These are phyloP conservation scores for Melampsora abietis-canadensis DNA, from an alignment of 1,284 basidiomycete genomes.

Conservation along the genomic window DNA sequence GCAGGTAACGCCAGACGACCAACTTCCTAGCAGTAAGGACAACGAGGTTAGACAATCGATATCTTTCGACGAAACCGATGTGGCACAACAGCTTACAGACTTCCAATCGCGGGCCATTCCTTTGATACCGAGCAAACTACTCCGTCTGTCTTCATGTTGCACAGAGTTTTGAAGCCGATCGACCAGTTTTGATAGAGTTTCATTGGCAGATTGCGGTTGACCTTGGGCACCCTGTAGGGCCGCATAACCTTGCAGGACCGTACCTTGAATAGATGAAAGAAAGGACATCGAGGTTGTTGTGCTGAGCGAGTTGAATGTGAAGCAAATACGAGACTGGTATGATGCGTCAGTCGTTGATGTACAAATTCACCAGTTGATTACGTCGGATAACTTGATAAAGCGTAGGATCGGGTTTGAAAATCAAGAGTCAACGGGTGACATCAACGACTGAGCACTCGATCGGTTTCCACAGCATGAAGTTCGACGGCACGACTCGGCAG, in stretches of 20 bases:
- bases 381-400: too few relatives aligned
- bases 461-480: too few relatives aligned
- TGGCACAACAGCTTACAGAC: slow-evolving; percentile 54
- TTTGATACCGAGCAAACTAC: slow-evolving; percentile 85
- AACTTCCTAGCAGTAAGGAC: slow-evolving; percentile 61
- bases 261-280: slow-evolving; percentile 41
- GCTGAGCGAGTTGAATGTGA: too few relatives aligned
- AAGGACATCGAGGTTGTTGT: slow-evolving; percentile 25
- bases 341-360: too few relatives aligned
- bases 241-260: slow-evolving; percentile 41
- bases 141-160: slow-evolving; percentile 81
- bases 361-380: too few relatives aligned
- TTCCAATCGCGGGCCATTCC: slow-evolving; percentile 87
- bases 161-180: slow-evolving; percentile 82
- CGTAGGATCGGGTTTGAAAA: too few relatives aligned
- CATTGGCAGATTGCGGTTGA: slow-evolving; percentile 66
- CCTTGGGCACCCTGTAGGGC: slow-evolving; percentile 51
- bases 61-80: slow-evolving; percentile 20
- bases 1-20: slow-evolving; percentile 71
- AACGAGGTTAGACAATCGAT: slow-evolving; percentile 30
- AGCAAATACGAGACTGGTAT: too few relatives aligned
- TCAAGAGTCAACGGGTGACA: too few relatives aligned
- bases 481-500: too few relatives aligned
- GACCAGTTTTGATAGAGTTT: slow-evolving; percentile 80
- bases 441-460: too few relatives aligned